phyloP scores from a whole-genome alignment of 805 yeast species.

The Maudiozyma bulderi region DNA sequence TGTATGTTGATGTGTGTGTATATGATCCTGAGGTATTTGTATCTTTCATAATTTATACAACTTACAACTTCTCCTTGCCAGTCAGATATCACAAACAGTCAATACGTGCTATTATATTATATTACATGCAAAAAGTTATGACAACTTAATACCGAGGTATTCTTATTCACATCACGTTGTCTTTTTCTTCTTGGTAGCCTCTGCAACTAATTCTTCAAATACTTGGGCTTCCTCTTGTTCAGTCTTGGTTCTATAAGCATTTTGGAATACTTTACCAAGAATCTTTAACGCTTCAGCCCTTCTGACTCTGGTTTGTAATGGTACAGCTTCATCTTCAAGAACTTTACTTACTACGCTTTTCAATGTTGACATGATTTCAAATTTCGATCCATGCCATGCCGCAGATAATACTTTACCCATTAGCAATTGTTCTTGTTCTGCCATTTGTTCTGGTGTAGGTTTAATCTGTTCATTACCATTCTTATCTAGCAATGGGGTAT shows the following conservation, averaged over 20 bases:
- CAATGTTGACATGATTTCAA: conserved; percentile 65
- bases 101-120: too few species aligned
- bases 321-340: conserved; percentile 46
- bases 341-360: conserved; percentile 62
- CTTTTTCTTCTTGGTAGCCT: conserved; percentile 37
- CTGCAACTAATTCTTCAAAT: conserved; percentile 61
- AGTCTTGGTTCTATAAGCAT: conserved; percentile 50
- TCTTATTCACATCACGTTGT: not conserved
- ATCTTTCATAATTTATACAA: too few species aligned
- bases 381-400: conserved; percentile 77
- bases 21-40: too few species aligned
- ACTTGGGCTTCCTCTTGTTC: conserved; percentile 71
- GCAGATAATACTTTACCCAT: conserved; percentile 76
- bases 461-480: conserved; percentile 47
- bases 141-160: not conserved
- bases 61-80: too few species aligned
- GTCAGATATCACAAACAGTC: too few species aligned
- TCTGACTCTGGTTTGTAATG: conserved; percentile 37
- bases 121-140: not conserved
- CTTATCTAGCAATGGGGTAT: conserved; percentile 36
- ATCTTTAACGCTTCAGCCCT: conserved; percentile 56
- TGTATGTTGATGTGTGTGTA: too few species aligned
- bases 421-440: conserved; percentile 61
- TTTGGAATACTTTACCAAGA: conserved; percentile 54
- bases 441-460: conserved; percentile 51